Evolutionary conservation across 108 stramenopile species (phyloP).

Genomic region (Bacterosira constricta): DNA sequence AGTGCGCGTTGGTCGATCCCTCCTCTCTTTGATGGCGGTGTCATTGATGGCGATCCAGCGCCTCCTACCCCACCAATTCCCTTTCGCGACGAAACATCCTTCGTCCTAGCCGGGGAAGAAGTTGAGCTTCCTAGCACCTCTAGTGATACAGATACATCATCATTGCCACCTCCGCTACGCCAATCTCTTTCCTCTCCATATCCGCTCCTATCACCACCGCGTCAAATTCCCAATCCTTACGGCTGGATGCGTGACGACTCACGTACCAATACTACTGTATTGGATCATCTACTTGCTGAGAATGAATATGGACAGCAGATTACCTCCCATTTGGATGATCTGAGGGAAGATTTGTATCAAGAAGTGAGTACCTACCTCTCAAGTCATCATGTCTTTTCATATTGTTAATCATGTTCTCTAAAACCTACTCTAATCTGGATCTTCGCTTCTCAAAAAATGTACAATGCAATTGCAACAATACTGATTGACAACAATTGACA

Average conservation of each 20-base stretch:
- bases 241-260: conserved; percentile 93
- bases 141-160: not conserved
- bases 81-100: conserved; percentile 40
- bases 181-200: conserved; percentile 68
- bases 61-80: conserved; percentile 23
- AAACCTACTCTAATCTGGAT: too few species aligned
- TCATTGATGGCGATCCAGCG: not conserved
- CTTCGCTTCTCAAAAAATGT: too few species aligned
- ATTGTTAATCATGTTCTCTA: too few species aligned
- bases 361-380: conserved; percentile 49
- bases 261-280: conserved; percentile 70
- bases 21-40: not conserved
- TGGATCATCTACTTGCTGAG: conserved; percentile 82
- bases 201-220: conserved; percentile 77
- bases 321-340: conserved; percentile 65
- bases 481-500: not conserved
- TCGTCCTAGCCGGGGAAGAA: conserved; percentile 31
- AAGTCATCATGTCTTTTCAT: too few species aligned
- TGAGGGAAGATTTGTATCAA: conserved; percentile 70
- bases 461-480: too few species aligned
- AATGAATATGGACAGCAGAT: conserved; percentile 76
- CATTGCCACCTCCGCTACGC: conserved; percentile 22
- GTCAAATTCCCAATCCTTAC: conserved; percentile 76
- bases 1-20: not conserved
- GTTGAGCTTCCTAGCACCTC: not conserved